Percentiles rank a stretch among this genome's conserved stretches.
Conservation (phyloP, 2,329 filamentous ascomycete species). For the Fusarium circinatum region DNA sequence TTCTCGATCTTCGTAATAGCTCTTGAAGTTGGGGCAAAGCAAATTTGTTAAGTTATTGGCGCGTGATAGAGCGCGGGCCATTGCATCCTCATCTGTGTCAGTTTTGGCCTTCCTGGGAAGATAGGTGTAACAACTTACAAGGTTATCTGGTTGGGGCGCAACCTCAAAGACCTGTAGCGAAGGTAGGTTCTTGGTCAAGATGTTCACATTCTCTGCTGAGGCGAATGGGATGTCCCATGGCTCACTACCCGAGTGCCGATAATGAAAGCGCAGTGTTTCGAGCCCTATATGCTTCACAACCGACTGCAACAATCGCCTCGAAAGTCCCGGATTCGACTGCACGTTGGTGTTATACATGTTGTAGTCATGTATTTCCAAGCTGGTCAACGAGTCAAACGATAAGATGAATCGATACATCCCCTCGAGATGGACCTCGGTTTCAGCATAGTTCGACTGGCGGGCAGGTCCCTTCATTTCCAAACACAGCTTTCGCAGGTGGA, state of each 20-base stretch:
- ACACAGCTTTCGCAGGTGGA: not conserved
- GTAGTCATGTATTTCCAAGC: not conserved
- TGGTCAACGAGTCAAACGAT: not conserved
- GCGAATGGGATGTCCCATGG: fast-evolving
- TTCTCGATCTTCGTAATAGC: fast-evolving
- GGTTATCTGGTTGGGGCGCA: not conserved
- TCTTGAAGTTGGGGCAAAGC: not conserved
- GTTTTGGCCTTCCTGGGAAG: fast-evolving
- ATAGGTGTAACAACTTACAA: not conserved
- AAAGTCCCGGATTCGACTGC: not conserved
- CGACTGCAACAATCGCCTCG: not conserved
- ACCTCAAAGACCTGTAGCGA: not conserved
- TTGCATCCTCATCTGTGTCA: not conserved
- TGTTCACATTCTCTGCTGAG: fast-evolving
- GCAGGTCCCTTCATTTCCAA: not conserved
- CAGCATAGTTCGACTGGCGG: fast-evolving
- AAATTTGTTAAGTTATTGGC: not conserved
- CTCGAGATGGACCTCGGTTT: not conserved
- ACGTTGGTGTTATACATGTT: not conserved
- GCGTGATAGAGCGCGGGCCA: not conserved
- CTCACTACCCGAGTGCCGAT: fast-evolving
- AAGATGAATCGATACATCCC: conserved; percentile 1
- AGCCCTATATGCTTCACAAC: not conserved
- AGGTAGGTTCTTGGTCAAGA: not conserved
- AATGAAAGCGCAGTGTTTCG: not conserved